Evolutionary conservation across 306 rosid genomes (phyloP).

Genomic region (Acacia acuminata): DNA sequence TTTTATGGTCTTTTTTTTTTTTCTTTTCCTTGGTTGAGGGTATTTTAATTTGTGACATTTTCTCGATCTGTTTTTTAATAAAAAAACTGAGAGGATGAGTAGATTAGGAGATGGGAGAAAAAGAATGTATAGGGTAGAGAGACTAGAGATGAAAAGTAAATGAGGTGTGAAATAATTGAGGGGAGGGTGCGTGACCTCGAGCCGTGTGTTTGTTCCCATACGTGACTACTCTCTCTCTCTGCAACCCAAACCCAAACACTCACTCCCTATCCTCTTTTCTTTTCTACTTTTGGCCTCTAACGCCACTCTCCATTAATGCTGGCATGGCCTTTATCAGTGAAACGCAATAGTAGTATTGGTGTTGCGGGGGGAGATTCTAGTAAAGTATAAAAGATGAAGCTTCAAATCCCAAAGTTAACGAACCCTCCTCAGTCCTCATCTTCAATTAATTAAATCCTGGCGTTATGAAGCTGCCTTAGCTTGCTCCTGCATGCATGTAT

Average conservation of each 20-base stretch:
- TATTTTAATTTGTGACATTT: too few species aligned
- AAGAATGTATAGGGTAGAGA: background rate
- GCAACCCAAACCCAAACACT: background rate
- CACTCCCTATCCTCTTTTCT: background rate
- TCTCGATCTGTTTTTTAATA: too few species aligned
- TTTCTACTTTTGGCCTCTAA: background rate
- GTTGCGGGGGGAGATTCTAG: too few species aligned
- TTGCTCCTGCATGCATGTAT: background rate
- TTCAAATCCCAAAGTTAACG: slow-evolving; percentile 71
- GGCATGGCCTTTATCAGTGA: too few species aligned
- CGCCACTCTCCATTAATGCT: too few species aligned
- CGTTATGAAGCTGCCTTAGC: background rate
- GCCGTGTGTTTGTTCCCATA: background rate
- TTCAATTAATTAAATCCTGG: background rate
- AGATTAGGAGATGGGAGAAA: background rate
- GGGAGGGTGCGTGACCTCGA: background rate
- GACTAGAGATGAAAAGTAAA: background rate
- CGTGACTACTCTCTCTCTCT: background rate
- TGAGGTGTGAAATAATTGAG: background rate
- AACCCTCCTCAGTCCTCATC: slow-evolving; percentile 37
- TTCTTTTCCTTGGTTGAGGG: too few species aligned
- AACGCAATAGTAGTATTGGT: too few species aligned
- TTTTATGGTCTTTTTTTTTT: background rate
- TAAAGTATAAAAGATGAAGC: background rate
- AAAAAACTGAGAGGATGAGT: too few species aligned